Evolutionary conservation across 2,329 filamentous ascomycete genomes (phyloP).

Genomic region (Claviceps capensis): DNA sequence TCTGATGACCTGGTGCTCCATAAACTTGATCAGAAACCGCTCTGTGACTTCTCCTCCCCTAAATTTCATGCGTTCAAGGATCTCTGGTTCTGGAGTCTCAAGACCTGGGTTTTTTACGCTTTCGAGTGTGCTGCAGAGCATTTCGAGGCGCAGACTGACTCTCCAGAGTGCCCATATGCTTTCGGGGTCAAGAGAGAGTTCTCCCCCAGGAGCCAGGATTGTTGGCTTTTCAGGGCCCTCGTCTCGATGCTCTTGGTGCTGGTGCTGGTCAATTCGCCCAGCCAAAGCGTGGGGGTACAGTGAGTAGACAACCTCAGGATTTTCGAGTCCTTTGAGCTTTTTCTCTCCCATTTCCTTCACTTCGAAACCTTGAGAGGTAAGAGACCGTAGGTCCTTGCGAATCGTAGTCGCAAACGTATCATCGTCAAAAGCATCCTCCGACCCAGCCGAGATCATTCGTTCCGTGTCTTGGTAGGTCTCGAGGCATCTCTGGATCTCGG

Average conservation of each 20-base stretch:
- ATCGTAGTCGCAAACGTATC: slow-evolving; percentile 65
- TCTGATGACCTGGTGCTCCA: slow-evolving; percentile 88
- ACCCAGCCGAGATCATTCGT: slow-evolving; percentile 50
- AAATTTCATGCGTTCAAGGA: slow-evolving; percentile 55
- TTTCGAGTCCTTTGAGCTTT: slow-evolving; percentile 93
- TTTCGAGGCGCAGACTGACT: slow-evolving; percentile 77
- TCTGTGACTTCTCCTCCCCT: slow-evolving; percentile 79
- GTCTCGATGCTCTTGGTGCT: slow-evolving; percentile 30
- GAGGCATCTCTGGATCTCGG: slow-evolving; percentile 81
- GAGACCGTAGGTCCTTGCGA: slow-evolving; percentile 70
- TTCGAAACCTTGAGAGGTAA: slow-evolving; percentile 87
- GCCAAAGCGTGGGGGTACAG: slow-evolving; percentile 85
- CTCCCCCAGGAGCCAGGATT: slow-evolving; percentile 46
- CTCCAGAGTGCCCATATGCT: slow-evolving; percentile 84
- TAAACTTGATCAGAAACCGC: slow-evolving; percentile 71
- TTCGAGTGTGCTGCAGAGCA: slow-evolving; percentile 84
- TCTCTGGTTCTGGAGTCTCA: slow-evolving; percentile 67
- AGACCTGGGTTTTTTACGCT: slow-evolving; percentile 47
- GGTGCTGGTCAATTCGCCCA: slow-evolving; percentile 62
- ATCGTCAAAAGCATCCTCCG: slow-evolving; percentile 56
- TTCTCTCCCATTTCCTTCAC: slow-evolving; percentile 93
- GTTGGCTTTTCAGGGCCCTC: slow-evolving; percentile 42
- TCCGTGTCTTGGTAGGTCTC: slow-evolving; percentile 84
- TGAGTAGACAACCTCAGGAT: slow-evolving; percentile 88
- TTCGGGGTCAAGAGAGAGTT: slow-evolving; percentile 67